phyloP scores from a whole-genome alignment of 2,329 filamentous ascomycete species.

The Leptographium lundbergii region DNA sequence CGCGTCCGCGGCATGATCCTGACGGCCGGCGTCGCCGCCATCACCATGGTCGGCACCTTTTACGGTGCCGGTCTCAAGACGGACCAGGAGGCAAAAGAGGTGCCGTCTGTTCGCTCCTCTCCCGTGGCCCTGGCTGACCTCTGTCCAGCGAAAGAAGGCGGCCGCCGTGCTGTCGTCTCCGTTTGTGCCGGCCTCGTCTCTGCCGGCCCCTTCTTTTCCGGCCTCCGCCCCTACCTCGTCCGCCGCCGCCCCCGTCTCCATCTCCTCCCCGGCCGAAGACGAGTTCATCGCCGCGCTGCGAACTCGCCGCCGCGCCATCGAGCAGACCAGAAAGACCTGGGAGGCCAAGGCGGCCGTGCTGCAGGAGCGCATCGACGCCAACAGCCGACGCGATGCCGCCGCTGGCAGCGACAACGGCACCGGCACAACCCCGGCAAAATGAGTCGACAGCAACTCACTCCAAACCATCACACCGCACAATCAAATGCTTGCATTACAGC shows the following conservation, averaged over 20 bases:
- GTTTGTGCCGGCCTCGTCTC: neutral
- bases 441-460: neutral
- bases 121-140: neutral
- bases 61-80: constrained; percentile 22
- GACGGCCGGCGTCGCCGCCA: constrained; percentile 16
- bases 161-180: neutral
- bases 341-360: constrained; percentile 19
- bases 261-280: constrained; percentile 14
- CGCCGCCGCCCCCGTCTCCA: too few relatives aligned
- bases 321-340: constrained; percentile 15
- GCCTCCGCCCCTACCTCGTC: too few relatives aligned
- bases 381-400: neutral
- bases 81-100: constrained; percentile 13
- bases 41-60: constrained; percentile 18
- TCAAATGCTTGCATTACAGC: too few relatives aligned
- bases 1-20: constrained; percentile 12
- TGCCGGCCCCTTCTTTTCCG: neutral
- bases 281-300: constrained; percentile 20
- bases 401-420: neutral
- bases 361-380: constrained; percentile 15
- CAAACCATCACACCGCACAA: too few relatives aligned
- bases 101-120: neutral
- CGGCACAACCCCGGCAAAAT: neutral
- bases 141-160: constrained; percentile 9
- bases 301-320: constrained; percentile 14